These are phyloP conservation scores for Sporothrix curviconia DNA, from an alignment of 2,329 filamentous ascomycete genomes.

Conservation along the genomic window DNA sequence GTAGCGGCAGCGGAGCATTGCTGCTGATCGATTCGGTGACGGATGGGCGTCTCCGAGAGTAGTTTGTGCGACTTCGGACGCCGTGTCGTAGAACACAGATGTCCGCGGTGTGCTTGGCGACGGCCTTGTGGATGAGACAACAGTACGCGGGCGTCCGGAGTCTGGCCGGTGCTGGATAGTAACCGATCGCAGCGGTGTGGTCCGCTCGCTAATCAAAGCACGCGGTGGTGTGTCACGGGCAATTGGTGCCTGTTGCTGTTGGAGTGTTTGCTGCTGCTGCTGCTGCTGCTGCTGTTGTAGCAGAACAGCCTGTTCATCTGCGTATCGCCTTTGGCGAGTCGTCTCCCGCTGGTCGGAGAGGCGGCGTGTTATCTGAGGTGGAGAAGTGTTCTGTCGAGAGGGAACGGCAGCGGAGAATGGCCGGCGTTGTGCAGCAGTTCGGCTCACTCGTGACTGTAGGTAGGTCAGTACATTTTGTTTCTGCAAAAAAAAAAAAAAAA, in stretches of 20 bases:
- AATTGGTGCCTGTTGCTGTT: conserved; percentile 27
- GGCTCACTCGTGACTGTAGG: conserved; percentile 42
- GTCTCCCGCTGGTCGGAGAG: conserved; percentile 52
- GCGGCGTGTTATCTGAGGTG: conserved; percentile 45
- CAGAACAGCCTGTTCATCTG: conserved; percentile 35
- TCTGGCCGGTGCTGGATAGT: conserved; percentile 9
- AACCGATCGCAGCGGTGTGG: conserved; percentile 26
- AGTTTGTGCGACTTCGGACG: conserved; percentile 25
- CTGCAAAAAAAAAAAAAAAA: not conserved
- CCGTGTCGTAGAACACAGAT: conserved; percentile 40
- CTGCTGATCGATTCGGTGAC: conserved; percentile 40
- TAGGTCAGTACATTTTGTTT: not conserved
- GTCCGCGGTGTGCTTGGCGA: conserved; percentile 46
- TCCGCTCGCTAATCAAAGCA: conserved; percentile 36
- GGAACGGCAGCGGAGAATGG: conserved; percentile 48
- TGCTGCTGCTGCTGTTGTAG: not conserved
- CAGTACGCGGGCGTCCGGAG: conserved; percentile 12
- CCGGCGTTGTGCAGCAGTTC: conserved; percentile 41
- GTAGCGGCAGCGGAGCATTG: conserved; percentile 30
- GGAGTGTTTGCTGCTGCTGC: not conserved
- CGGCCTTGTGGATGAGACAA: conserved; percentile 21
- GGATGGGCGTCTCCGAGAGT: conserved; percentile 36
- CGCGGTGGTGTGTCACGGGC: conserved; percentile 40
- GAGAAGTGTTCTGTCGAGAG: conserved; percentile 42
- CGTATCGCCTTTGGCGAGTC: conserved; percentile 32